These are phyloP conservation scores for Cryptosporidium muris DNA, from an alignment of 169 alveolate species.

Conservation along the genomic window DNA sequence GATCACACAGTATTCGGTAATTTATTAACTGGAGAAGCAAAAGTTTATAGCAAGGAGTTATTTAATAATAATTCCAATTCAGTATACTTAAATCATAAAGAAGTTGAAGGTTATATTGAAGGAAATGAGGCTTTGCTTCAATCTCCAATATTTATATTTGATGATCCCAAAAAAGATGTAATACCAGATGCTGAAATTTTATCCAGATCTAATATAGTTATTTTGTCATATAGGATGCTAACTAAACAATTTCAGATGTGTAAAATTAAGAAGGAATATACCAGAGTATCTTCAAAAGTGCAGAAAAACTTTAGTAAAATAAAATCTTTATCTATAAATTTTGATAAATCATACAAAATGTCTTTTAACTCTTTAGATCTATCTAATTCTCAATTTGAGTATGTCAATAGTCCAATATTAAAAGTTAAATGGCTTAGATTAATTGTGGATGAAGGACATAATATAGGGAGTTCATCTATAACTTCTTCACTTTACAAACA, in stretches of 20 bases:
- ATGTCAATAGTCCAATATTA: slow-evolving; percentile 26
- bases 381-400: too few relatives aligned
- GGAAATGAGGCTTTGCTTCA: not conserved
- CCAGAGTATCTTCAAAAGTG: slow-evolving; percentile 21
- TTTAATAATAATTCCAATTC: too few relatives aligned
- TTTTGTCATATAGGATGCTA: slow-evolving; percentile 63
- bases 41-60: not conserved
- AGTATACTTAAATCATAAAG: not conserved
- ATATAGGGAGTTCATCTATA: slow-evolving; percentile 45
- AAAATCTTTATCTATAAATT: not conserved
- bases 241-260: slow-evolving; percentile 57
- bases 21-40: not conserved
- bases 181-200: slow-evolving; percentile 1
- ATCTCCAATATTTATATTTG: slow-evolving; percentile 19
- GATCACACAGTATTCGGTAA: not conserved
- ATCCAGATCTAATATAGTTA: slow-evolving; percentile 7
- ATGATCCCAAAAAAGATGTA: slow-evolving; percentile 39
- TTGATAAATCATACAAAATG: too few relatives aligned
- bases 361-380: too few relatives aligned
- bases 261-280: slow-evolving; percentile 12
- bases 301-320: not conserved
- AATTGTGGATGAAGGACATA: slow-evolving; percentile 58
- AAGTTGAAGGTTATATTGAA: not conserved
- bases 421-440: slow-evolving; percentile 47
- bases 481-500: slow-evolving; percentile 54